Evolutionary conservation across 2,329 filamentous ascomycete species (phyloP).

Genomic region (Thermothelomyces thermophilus): DNA sequence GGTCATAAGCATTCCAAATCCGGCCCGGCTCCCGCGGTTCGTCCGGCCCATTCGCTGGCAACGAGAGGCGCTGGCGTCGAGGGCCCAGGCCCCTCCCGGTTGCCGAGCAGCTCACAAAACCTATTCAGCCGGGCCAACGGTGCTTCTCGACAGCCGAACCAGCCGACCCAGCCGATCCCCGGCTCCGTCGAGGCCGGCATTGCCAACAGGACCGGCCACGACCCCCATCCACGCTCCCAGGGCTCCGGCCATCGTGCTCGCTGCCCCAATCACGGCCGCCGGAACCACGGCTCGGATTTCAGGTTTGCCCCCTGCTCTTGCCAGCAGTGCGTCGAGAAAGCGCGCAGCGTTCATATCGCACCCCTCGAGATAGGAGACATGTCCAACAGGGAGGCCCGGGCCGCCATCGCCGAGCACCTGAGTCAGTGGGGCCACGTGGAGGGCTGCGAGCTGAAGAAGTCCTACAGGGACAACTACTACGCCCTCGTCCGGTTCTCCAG

Average conservation of each 20-base stretch:
- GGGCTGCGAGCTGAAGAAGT: background rate
- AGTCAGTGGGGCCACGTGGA: conserved; percentile 8
- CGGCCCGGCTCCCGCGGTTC: conserved; percentile 1
- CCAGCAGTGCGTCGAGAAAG: background rate
- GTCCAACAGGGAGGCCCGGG: background rate
- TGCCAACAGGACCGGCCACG: background rate
- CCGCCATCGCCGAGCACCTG: background rate
- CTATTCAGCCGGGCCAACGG: background rate
- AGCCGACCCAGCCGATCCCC: background rate
- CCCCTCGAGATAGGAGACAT: background rate
- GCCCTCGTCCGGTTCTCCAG: conserved; percentile 1
- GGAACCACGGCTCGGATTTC: too few species aligned
- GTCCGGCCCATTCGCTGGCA: background rate
- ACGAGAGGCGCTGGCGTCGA: background rate
- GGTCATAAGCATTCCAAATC: conserved; percentile 12
- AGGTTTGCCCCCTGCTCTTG: background rate
- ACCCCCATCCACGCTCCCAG: background rate
- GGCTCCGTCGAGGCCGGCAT: background rate
- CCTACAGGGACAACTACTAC: background rate
- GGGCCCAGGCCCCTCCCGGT: conserved; percentile 13
- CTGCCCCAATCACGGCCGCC: background rate
- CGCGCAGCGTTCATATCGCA: conserved; percentile 2
- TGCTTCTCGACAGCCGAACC: background rate
- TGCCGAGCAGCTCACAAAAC: conserved; percentile 3
- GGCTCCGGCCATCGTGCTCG: background rate